Percentiles rank a stretch among this genome's conserved stretches.
Conservation (phyloP, 129 eudicot genomes). For the Chrysanthemum lavandulifolium region DNA sequence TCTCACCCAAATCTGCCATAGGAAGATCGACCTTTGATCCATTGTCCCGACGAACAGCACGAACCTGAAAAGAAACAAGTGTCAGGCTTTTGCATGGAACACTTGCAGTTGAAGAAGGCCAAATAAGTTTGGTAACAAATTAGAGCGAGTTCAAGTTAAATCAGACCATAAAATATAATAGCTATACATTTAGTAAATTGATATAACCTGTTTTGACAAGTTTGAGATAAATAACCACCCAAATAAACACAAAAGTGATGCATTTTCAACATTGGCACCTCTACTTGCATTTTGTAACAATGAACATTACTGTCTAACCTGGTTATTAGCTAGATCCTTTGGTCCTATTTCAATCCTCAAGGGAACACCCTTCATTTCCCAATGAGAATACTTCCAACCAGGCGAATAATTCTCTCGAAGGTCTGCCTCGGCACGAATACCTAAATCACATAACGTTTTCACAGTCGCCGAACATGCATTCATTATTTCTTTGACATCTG, state of each 20-base stretch:
- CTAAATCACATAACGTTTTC: conserved; percentile 52
- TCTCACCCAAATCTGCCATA: conserved; percentile 48
- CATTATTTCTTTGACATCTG: conserved; percentile 52
- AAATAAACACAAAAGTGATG: no score
- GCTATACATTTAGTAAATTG: no score
- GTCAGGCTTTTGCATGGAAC: not conserved
- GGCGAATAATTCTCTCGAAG: conserved; percentile 80
- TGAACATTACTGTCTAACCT: conserved; percentile 37
- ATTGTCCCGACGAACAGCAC: conserved; percentile 69
- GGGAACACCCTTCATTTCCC: conserved; percentile 96
- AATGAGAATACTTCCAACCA: conserved; percentile 86
- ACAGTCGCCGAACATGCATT: conserved; percentile 68
- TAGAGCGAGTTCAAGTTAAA: no score
- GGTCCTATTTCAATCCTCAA: conserved; percentile 84
- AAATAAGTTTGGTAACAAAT: no score
- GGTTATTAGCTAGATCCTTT: conserved; percentile 67
- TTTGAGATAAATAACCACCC: no score
- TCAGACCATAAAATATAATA: no score
- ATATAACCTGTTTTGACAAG: no score
- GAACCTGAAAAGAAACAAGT: conserved; percentile 34
- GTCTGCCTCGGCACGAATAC: conserved; percentile 70
- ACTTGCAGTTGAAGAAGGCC: not conserved
- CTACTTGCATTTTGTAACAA: not conserved
- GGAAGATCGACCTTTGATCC: conserved; percentile 49
- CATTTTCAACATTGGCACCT: no score